Percentiles rank a stretch among this genome's conserved stretches.
phyloP scores from a whole-genome alignment of 2,329 filamentous ascomycete species.

The Aspergillus intermedius region DNA sequence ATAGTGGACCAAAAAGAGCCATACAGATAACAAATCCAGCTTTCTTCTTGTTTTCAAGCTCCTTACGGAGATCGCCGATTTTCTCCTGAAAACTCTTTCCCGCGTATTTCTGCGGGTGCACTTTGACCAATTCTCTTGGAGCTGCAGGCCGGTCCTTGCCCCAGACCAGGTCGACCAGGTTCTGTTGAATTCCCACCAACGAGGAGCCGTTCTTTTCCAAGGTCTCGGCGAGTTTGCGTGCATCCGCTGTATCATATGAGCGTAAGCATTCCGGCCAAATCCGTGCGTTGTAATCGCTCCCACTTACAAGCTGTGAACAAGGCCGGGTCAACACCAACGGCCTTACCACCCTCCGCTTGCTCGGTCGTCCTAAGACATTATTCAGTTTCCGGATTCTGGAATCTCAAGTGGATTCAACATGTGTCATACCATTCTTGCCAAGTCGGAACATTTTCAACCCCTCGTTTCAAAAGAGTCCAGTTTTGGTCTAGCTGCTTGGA shows the following conservation, averaged over 20 bases:
- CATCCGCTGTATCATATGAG: conserved; percentile 44
- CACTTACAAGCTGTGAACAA: conserved; percentile 64
- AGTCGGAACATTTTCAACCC: conserved; percentile 85
- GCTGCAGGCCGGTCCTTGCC: conserved; percentile 62
- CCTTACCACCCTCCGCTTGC: conserved; percentile 77
- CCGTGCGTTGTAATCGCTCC: not conserved
- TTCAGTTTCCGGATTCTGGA: conserved; percentile 7
- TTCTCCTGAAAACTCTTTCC: conserved; percentile 81
- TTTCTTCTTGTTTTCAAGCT: conserved; percentile 82
- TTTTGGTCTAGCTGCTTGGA: conserved; percentile 83
- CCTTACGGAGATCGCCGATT: conserved; percentile 78
- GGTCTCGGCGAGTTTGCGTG: conserved; percentile 71
- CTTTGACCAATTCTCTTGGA: conserved; percentile 68
- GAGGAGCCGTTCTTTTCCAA: conserved; percentile 79
- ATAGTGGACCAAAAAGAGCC: conserved; percentile 12
- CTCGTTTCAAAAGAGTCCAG: conserved; percentile 88
- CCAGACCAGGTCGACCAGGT: conserved; percentile 92
- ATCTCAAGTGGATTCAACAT: not conserved
- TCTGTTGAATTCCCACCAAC: conserved; percentile 67
- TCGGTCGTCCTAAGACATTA: conserved; percentile 55
- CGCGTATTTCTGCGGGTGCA: conserved; percentile 65
- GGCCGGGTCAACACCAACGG: conserved; percentile 83
- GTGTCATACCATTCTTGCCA: conserved; percentile 83
- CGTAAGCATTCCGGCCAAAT: not conserved
- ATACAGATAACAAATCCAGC: conserved; percentile 74